Percentiles rank a stretch among this genome's conserved stretches.
Conservation (phyloP, 441 rosid species). For the Gossypium davidsonii region DNA sequence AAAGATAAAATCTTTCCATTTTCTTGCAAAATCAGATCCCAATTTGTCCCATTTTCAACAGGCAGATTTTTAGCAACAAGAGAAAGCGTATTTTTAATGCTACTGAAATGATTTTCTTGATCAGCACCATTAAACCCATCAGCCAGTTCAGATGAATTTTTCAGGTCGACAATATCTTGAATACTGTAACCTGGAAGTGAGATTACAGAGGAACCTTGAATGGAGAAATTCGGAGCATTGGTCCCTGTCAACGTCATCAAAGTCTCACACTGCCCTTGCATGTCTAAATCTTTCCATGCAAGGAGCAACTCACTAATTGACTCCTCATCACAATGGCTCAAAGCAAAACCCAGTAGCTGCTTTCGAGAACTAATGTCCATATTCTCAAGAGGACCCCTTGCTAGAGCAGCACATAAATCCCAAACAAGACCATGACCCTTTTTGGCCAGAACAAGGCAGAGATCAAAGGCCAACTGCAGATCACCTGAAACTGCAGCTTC, state of each 20-base stretch:
- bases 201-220: constrained; percentile 27
- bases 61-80: constrained; percentile 63
- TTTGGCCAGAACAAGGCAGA: constrained; percentile 72
- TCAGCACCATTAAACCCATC: constrained; percentile 36
- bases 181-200: constrained; percentile 30
- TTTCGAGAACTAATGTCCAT: constrained; percentile 84
- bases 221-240: constrained; percentile 37
- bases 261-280: constrained; percentile 77
- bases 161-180: constrained; percentile 41
- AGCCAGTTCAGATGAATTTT: constrained; percentile 40
- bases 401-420: constrained; percentile 99
- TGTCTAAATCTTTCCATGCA: constrained; percentile 97
- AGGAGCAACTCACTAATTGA: constrained; percentile 88
- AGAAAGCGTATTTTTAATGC: constrained; percentile 43
- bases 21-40: constrained; percentile 61
- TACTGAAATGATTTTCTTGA: constrained; percentile 40
- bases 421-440: constrained; percentile 94
- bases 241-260: constrained; percentile 53
- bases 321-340: constrained; percentile 92
- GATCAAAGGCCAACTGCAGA: constrained; percentile 95
- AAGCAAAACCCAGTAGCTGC: constrained; percentile 79
- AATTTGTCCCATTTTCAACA: constrained; percentile 40
- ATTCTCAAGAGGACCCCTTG: constrained; percentile 91
- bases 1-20: constrained; percentile 76
- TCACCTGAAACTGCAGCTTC: constrained; percentile 99